Evolutionary conservation across 2,329 filamentous ascomycete genomes (phyloP).

Genomic region (Cordyceps sp.): DNA sequence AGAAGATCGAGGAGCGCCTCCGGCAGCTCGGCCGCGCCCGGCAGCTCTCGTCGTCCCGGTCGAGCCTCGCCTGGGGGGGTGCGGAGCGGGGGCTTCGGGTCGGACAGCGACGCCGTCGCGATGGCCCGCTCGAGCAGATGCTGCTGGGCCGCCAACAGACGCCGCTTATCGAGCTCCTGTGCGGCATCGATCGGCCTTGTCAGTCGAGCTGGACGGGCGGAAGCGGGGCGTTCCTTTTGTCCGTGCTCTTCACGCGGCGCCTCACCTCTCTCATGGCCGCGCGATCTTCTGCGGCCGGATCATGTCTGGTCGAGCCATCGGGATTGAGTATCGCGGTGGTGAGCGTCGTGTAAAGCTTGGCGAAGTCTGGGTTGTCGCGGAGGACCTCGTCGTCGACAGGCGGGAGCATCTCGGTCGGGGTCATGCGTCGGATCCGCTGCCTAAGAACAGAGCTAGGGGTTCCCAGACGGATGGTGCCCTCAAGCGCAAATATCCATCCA

Average conservation of each 20-base stretch:
- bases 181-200: too few relatives aligned
- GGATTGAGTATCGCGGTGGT: conserved; percentile 36
- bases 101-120: conserved; percentile 21
- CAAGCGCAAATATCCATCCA: too few relatives aligned
- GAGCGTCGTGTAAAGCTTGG: conserved; percentile 37
- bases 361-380: conserved; percentile 40
- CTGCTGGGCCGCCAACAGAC: conserved; percentile 29
- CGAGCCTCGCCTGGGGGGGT: neutral
- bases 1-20: conserved; percentile 35
- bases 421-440: neutral
- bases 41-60: neutral
- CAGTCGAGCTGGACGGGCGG: too few relatives aligned
- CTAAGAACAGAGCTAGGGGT: too few relatives aligned
- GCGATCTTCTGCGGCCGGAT: conserved; percentile 31
- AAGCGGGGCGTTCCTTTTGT: too few relatives aligned
- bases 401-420: conserved; percentile 29
- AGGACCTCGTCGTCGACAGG: conserved; percentile 38
- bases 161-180: conserved; percentile 32
- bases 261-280: conserved; percentile 31
- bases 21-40: conserved; percentile 15
- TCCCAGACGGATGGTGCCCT: too few relatives aligned
- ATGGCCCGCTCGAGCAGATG: conserved; percentile 35
- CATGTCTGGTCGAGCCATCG: conserved; percentile 39
- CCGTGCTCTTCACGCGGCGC: too few relatives aligned
- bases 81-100: conserved; percentile 1